Conservation (phyloP, 352 stramenopile species). For the Globisporangium splendens region DNA sequence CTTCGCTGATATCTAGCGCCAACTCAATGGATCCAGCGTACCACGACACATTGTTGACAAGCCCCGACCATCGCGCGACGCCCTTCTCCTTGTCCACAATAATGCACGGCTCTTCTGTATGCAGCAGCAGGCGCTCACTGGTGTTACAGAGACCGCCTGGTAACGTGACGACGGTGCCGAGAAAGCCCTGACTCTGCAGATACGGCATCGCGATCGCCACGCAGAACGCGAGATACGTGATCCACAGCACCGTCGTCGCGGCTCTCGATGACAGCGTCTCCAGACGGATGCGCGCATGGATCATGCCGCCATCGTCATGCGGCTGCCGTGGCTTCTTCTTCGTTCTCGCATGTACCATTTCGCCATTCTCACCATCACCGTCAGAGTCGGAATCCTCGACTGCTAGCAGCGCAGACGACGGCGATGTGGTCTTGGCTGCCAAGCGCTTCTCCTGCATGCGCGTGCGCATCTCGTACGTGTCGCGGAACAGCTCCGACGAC, state of each 20-base stretch:
- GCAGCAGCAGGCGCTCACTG: neutral
- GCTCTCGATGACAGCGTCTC: conserved; percentile 76
- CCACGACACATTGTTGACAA: conserved; percentile 69
- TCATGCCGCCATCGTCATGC: conserved; percentile 1
- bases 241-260: conserved; percentile 64
- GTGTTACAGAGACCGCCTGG: conserved; percentile 48
- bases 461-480: conserved; percentile 77
- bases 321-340: conserved; percentile 11
- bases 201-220: conserved; percentile 69
- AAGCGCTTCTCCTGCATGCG: conserved; percentile 30
- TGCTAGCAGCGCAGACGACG: conserved; percentile 21
- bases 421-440: conserved; percentile 7
- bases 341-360: conserved; percentile 15
- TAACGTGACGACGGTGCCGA: conserved; percentile 56
- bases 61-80: conserved; percentile 59
- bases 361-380: neutral
- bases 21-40: conserved; percentile 62
- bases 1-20: conserved; percentile 41
- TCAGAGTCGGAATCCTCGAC: too few relatives aligned
- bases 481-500: conserved; percentile 75
- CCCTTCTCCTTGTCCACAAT: conserved; percentile 49
- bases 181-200: conserved; percentile 69
- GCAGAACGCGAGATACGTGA: conserved; percentile 77
- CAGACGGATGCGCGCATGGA: conserved; percentile 62
- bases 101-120: conserved; percentile 47